These are phyloP conservation scores for Rhizoctonia solani DNA, from an alignment of 1,284 basidiomycete genomes.

Conservation along the genomic window DNA sequence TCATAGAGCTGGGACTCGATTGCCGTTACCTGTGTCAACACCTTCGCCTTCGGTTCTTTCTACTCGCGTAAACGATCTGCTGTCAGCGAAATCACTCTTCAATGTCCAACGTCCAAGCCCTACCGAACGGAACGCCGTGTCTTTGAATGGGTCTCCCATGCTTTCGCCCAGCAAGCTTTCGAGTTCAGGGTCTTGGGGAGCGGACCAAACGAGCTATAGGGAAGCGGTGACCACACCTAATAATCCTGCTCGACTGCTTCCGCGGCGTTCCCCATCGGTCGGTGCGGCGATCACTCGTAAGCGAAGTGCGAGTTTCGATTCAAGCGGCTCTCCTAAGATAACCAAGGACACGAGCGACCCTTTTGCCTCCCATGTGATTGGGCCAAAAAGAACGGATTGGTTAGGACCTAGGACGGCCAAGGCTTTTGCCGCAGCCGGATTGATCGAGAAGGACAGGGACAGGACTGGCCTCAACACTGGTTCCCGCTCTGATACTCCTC, in stretches of 20 bases:
- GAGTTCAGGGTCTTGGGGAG: not conserved
- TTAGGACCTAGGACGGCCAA: slow-evolving; percentile 35
- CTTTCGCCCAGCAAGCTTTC: not conserved
- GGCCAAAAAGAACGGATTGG: slow-evolving; percentile 20
- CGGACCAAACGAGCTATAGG: not conserved
- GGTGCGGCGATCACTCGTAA: slow-evolving; percentile 10
- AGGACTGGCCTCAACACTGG: not conserved
- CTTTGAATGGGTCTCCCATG: slow-evolving; percentile 2
- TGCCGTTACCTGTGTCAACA: not conserved
- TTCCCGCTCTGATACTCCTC: not conserved
- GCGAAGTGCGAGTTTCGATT: slow-evolving; percentile 25
- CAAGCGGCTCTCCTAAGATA: slow-evolving; percentile 3
- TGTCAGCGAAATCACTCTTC: not conserved
- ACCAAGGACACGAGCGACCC: slow-evolving; percentile 8
- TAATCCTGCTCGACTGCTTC: not conserved
- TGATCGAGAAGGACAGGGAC: slow-evolving; percentile 20
- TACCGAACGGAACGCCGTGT: not conserved
- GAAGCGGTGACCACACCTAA: not conserved
- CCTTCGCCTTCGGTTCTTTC: slow-evolving; percentile 6
- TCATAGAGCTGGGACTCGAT: not conserved
- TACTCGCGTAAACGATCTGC: not conserved
- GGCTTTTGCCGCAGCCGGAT: slow-evolving; percentile 38
- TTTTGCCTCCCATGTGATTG: not conserved
- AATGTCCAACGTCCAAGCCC: not conserved
- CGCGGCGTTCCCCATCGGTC: not conserved